Percentiles rank a stretch among this genome's conserved stretches.
phyloP scores from a whole-genome alignment of 2,329 filamentous ascomycete genomes.

The Acrocalymma vagum region DNA sequence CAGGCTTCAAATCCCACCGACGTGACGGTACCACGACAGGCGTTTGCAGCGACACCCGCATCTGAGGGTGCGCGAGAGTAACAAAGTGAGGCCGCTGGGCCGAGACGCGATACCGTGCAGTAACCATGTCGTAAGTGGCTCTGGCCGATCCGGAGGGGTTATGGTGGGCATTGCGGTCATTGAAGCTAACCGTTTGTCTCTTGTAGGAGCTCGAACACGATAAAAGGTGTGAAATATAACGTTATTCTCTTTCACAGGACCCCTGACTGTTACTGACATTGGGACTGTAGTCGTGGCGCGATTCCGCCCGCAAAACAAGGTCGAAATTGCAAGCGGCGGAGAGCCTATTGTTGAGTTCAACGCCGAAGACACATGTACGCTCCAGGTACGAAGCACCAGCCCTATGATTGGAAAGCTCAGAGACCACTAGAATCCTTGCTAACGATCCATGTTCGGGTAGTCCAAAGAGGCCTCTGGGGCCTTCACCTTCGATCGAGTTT shows the following conservation, averaged over 20 bases:
- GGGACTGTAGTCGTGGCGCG: conserved; percentile 81
- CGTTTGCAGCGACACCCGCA: conserved; percentile 32
- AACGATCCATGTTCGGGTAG: conserved; percentile 55
- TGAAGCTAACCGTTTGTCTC: conserved; percentile 53
- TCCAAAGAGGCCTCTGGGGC: conserved; percentile 82
- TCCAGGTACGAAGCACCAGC: conserved; percentile 70
- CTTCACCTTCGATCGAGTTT: conserved; percentile 96
- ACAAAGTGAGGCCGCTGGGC: conserved; percentile 45
- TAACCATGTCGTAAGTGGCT: conserved; percentile 49
- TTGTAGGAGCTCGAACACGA: conserved; percentile 54
- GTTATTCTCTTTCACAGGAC: too few species aligned
- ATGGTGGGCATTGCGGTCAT: too few species aligned
- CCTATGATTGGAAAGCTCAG: too few species aligned
- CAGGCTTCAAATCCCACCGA: conserved; percentile 27
- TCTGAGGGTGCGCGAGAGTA: conserved; percentile 26
- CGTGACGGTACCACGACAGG: conserved; percentile 44
- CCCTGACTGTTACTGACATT: conserved; percentile 39
- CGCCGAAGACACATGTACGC: conserved; percentile 84
- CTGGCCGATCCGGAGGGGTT: conserved; percentile 8
- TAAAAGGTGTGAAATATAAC: conserved; percentile 59
- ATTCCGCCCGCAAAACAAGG: conserved; percentile 95
- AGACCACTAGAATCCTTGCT: too few species aligned
- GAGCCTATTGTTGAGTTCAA: conserved; percentile 91
- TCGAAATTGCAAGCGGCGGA: conserved; percentile 89
- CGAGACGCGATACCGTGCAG: conserved; percentile 35